Conservation (phyloP, 2,329 filamentous ascomycete genomes). For the Aspergillus luchuensis region DNA sequence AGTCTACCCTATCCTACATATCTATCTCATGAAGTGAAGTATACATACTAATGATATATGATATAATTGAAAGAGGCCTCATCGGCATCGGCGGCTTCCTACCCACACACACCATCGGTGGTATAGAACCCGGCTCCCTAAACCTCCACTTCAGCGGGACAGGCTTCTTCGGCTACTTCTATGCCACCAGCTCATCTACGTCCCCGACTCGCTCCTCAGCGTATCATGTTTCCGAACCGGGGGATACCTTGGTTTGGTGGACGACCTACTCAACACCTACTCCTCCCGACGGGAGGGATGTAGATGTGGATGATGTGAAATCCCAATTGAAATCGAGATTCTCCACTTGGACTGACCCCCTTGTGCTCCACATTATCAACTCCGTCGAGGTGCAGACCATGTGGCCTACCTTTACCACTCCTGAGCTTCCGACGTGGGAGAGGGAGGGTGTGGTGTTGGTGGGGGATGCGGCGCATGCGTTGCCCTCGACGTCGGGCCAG, state of each 20-base stretch:
- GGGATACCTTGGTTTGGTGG: constrained; percentile 48
- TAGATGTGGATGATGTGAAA: too few species aligned
- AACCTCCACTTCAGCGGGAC: constrained; percentile 50
- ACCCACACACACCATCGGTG: constrained; percentile 20
- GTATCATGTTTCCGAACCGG: constrained; percentile 31
- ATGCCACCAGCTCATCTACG: constrained; percentile 27
- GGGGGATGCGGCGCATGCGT: constrained; percentile 61
- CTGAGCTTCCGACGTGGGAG: constrained; percentile 52
- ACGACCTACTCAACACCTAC: constrained; percentile 44
- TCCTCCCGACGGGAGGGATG: constrained; percentile 9
- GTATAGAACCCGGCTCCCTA: constrained; percentile 36
- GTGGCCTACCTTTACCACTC: constrained; percentile 54
- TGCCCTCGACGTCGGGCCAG: constrained; percentile 58
- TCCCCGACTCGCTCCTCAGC: constrained; percentile 26
- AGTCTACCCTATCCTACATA: too few species aligned
- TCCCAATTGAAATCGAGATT: constrained; percentile 43
- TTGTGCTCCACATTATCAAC: constrained; percentile 45
- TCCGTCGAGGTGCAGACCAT: constrained; percentile 45
- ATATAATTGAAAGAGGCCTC: constrained; percentile 34
- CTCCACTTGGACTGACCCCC: constrained; percentile 49
- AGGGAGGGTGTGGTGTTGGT: constrained; percentile 54
- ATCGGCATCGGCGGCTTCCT: constrained; percentile 52
- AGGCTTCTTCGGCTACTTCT: constrained; percentile 55
- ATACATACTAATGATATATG: too few species aligned
- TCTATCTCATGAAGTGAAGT: too few species aligned